phyloP scores from a whole-genome alignment of 2,329 filamentous ascomycete species.

The Emmonsiellopsis sp. region DNA sequence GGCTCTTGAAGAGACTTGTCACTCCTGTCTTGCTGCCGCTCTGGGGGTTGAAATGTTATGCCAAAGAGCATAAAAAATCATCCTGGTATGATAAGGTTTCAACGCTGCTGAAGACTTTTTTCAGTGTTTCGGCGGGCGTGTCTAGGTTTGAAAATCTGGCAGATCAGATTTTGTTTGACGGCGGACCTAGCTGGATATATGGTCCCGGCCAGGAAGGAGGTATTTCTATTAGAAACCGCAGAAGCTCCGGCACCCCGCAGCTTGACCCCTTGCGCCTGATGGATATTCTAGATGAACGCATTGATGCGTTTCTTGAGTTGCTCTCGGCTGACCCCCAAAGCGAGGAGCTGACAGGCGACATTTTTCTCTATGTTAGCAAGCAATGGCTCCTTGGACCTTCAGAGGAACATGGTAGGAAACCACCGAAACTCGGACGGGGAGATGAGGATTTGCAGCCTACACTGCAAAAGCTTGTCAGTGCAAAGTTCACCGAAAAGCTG shows the following conservation, averaged over 20 bases:
- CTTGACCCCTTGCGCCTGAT: slow-evolving; percentile 25
- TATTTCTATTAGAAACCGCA: slow-evolving; percentile 22
- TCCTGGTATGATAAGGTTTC: slow-evolving; percentile 22
- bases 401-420: background rate
- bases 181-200: slow-evolving; percentile 31
- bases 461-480: slow-evolving; percentile 29
- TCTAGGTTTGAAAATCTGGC: slow-evolving; percentile 29
- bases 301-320: slow-evolving; percentile 28
- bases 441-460: slow-evolving; percentile 20
- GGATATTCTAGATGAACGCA: slow-evolving; percentile 27
- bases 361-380: slow-evolving; percentile 35
- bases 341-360: slow-evolving; percentile 31
- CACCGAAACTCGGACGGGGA: slow-evolving; percentile 4
- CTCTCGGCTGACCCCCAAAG: slow-evolving; percentile 30
- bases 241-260: slow-evolving; percentile 6
- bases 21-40: slow-evolving; percentile 32
- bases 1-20: slow-evolving; percentile 33
- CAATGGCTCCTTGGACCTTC: slow-evolving; percentile 30
- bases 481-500: slow-evolving; percentile 34
- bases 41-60: slow-evolving; percentile 32
- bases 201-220: slow-evolving; percentile 13
- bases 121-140: slow-evolving; percentile 30
- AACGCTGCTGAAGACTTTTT: slow-evolving; percentile 30
- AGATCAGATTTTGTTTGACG: slow-evolving; percentile 34
- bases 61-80: slow-evolving; percentile 21